A percentile compares a stretch with the other conserved stretches of the same genome.
Evolutionary conservation across 148 eudicot species (phyloP).

Genomic region (Talinum fruticosum): DNA sequence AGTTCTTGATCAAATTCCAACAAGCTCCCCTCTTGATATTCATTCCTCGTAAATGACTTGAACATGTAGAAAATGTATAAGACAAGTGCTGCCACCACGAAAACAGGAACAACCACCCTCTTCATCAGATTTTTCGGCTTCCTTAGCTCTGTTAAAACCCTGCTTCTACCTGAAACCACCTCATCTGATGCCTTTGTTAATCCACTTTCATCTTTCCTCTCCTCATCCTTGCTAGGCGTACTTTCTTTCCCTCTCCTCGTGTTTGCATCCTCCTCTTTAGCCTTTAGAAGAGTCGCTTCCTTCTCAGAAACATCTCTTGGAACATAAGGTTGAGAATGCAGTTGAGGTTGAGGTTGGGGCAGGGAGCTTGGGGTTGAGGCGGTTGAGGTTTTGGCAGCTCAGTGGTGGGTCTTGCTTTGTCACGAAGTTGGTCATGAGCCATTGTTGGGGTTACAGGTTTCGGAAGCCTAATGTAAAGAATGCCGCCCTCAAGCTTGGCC

Average conservation of each 20-base stretch:
- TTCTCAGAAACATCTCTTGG: background rate
- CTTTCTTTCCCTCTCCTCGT: background rate
- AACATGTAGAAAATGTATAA: constrained; percentile 1
- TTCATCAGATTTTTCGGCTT: background rate
- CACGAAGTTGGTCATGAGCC: background rate
- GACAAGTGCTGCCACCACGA: background rate
- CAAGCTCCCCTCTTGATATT: background rate
- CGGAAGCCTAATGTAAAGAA: constrained; percentile 46
- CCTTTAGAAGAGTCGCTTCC: background rate
- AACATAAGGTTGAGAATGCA: background rate
- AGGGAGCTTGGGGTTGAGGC: background rate
- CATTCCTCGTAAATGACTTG: background rate
- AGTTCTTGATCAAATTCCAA: background rate
- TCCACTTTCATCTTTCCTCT: background rate
- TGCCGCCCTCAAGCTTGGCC: constrained; percentile 50
- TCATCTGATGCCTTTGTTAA: background rate
- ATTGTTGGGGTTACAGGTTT: constrained; percentile 31
- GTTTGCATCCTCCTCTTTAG: background rate
- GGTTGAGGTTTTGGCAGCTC: background rate
- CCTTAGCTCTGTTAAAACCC: background rate
- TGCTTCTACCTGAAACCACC: background rate
- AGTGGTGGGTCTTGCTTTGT: background rate
- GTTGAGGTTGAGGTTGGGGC: background rate
- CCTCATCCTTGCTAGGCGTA: background rate
- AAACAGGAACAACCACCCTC: background rate